phyloP scores from a whole-genome alignment of 331 rosid genomes.

The Saraca asoca region DNA sequence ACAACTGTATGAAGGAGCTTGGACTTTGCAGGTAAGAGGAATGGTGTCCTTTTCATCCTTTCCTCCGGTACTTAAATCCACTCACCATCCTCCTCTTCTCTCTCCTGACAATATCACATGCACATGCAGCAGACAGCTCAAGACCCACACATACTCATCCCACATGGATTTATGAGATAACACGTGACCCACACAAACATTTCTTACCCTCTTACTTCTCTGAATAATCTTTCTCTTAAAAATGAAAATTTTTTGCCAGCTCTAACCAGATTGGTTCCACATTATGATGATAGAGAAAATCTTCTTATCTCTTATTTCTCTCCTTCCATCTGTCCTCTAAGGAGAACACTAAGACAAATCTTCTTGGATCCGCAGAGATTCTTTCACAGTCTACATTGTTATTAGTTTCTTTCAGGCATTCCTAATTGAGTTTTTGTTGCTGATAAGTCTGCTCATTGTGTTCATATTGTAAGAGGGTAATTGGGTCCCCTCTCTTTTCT shows the following conservation, averaged over 20 bases:
- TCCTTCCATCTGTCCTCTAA: slow-evolving; percentile 38
- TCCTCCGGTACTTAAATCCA: background rate
- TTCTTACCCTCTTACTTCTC: slow-evolving; percentile 32
- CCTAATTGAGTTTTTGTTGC: slow-evolving; percentile 20
- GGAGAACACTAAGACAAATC: slow-evolving; percentile 33
- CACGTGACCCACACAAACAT: slow-evolving; percentile 43
- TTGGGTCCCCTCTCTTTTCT: slow-evolving; percentile 30
- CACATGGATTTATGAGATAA: slow-evolving; percentile 52
- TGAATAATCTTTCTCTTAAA: no score
- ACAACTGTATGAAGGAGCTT: background rate
- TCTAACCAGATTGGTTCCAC: slow-evolving; percentile 46
- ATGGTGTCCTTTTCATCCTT: background rate
- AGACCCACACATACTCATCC: slow-evolving; percentile 60
- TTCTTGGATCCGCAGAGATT: slow-evolving; percentile 51
- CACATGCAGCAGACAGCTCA: slow-evolving; percentile 63
- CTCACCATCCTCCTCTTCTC: background rate
- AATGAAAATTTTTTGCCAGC: slow-evolving; percentile 21
- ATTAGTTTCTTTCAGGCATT: slow-evolving; percentile 35
- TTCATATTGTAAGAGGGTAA: slow-evolving; percentile 24
- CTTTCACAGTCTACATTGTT: slow-evolving; percentile 37
- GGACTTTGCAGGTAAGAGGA: background rate
- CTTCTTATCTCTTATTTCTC: slow-evolving; percentile 41
- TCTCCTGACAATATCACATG: slow-evolving; percentile 81
- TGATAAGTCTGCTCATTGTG: slow-evolving; percentile 25
- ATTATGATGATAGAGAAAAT: slow-evolving; percentile 32